phyloP scores from a whole-genome alignment of 352 stramenopile species.

The Phytophthora pini region DNA sequence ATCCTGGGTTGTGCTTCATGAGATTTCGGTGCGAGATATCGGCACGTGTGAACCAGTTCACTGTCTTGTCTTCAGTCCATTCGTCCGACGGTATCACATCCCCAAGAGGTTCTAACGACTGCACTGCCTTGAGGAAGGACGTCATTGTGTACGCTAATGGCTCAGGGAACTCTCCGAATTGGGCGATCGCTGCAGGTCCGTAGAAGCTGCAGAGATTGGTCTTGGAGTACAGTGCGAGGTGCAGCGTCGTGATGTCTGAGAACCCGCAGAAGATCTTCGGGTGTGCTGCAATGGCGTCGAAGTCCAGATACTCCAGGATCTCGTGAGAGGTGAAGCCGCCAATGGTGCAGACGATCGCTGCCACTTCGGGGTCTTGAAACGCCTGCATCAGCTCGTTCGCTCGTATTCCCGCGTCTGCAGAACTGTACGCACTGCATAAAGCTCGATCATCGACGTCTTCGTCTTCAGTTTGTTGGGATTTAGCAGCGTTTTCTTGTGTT shows the following conservation, averaged over 20 bases:
- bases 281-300: slow-evolving; percentile 46
- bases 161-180: slow-evolving; percentile 69
- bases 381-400: slow-evolving; percentile 60
- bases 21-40: slow-evolving; percentile 49
- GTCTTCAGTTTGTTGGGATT: slow-evolving; percentile 9
- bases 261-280: slow-evolving; percentile 67
- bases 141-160: slow-evolving; percentile 54
- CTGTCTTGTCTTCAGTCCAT: slow-evolving; percentile 71
- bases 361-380: slow-evolving; percentile 48
- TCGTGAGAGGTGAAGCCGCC: slow-evolving; percentile 69
- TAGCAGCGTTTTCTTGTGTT: slow-evolving; percentile 31
- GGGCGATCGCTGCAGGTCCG: slow-evolving; percentile 55
- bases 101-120: slow-evolving; percentile 36
- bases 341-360: slow-evolving; percentile 61
- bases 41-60: slow-evolving; percentile 58
- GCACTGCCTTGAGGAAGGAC: slow-evolving; percentile 45
- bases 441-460: slow-evolving; percentile 19
- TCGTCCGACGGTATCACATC: slow-evolving; percentile 43
- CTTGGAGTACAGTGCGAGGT: slow-evolving; percentile 56
- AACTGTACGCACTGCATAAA: slow-evolving; percentile 47
- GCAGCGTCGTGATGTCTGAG: slow-evolving; percentile 71
- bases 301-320: slow-evolving; percentile 67
- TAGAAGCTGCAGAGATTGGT: slow-evolving; percentile 63
- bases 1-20: slow-evolving; percentile 55
- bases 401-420: slow-evolving; percentile 49